phyloP scores from a whole-genome alignment of 495 filamentous ascomycete genomes.

The Pseudomonodictys pantanalensis region DNA sequence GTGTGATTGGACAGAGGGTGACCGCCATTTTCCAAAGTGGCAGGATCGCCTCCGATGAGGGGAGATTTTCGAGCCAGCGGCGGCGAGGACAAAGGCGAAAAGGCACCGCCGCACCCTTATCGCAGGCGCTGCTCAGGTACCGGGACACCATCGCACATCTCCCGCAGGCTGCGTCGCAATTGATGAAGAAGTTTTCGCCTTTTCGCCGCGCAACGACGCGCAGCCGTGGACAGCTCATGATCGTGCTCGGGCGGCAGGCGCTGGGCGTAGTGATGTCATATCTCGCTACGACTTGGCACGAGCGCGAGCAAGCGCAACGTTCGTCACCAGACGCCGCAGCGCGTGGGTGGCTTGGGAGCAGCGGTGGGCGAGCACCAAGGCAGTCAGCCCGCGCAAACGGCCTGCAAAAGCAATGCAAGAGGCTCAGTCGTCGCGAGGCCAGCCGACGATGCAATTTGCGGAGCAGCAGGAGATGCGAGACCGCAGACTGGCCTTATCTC shows the following conservation, averaged over 20 bases:
- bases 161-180: background rate
- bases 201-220: background rate
- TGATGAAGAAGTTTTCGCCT: background rate
- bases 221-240: background rate
- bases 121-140: slow-evolving; percentile 1
- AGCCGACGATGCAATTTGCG: too few relatives aligned
- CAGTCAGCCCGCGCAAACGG: too few relatives aligned
- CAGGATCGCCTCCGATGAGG: slow-evolving; percentile 5
- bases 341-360: slow-evolving; percentile 2
- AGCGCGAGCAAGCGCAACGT: background rate
- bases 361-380: background rate
- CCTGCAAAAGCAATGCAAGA: too few relatives aligned
- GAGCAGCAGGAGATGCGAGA: too few relatives aligned
- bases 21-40: slow-evolving; percentile 15
- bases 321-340: background rate
- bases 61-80: background rate
- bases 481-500: too few relatives aligned
- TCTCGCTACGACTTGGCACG: background rate
- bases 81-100: background rate
- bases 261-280: background rate
- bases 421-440: too few relatives aligned
- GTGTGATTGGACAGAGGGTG: background rate
- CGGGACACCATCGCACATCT: background rate
- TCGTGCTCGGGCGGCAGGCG: background rate
- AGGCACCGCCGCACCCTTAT: slow-evolving; percentile 4